Conservation (phyloP, 371 early-diverging fungal genomes). For the Actinomortierella ambigua region DNA sequence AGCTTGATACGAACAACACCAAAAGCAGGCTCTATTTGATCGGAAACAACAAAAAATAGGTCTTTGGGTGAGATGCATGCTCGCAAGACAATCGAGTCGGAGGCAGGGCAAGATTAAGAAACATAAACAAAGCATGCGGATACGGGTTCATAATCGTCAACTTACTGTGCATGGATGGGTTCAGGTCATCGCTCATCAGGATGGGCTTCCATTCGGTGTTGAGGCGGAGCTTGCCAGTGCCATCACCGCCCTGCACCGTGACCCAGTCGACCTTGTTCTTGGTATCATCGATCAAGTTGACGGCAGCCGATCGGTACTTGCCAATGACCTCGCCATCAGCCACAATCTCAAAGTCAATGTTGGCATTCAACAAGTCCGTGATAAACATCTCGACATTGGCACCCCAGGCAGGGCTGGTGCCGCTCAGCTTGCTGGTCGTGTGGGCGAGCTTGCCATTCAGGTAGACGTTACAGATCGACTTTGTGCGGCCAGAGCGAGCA, state of each 20-base stretch:
- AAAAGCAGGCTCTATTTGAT: conserved; percentile 58
- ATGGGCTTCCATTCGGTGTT: conserved; percentile 65
- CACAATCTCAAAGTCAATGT: conserved; percentile 24
- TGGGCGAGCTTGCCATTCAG: conserved; percentile 23
- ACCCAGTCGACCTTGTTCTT: conserved; percentile 57
- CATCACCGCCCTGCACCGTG: conserved; percentile 43
- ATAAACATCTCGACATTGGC: conserved; percentile 32
- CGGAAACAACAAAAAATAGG: no score
- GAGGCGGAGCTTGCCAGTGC: conserved; percentile 48
- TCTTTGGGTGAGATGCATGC: no score
- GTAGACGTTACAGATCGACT: conserved; percentile 22
- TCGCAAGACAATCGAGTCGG: no score
- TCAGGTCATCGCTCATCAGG: conserved; percentile 52
- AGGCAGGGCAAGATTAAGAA: no score
- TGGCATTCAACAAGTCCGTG: conserved; percentile 29
- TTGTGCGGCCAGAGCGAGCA: conserved; percentile 30
- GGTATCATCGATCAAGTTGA: conserved; percentile 31
- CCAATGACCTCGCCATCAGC: conserved; percentile 29
- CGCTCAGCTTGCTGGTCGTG: conserved; percentile 26
- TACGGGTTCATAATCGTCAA: not conserved
- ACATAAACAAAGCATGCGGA: no score
- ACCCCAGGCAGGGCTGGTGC: conserved; percentile 37
- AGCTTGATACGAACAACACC: conserved; percentile 83
- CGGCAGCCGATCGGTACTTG: conserved; percentile 17
- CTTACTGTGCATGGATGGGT: conserved; percentile 50